Percentiles rank a stretch among this genome's conserved stretches.
Conservation (phyloP, 371 early-diverging fungal genomes). For the Mucor circinelloides region DNA sequence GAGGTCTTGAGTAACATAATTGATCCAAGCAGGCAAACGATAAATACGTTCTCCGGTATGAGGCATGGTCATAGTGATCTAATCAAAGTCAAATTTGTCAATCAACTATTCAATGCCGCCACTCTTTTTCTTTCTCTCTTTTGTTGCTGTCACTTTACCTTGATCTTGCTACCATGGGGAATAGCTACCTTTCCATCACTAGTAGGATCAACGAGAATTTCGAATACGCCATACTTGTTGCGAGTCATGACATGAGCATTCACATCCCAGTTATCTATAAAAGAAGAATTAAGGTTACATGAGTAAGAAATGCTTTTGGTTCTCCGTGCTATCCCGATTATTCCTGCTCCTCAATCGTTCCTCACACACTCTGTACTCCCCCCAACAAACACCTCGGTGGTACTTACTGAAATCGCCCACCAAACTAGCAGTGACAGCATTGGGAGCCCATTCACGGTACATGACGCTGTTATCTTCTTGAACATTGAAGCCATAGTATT, state of each 20-base stretch:
- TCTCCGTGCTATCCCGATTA: constrained; percentile 1
- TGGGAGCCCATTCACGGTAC: constrained; percentile 96
- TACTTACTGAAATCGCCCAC: constrained; percentile 92
- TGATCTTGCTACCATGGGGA: constrained; percentile 86
- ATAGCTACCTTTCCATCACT: constrained; percentile 68
- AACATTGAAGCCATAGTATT: constrained; percentile 77
- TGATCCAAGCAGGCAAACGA: constrained; percentile 90
- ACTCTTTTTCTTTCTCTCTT: no score
- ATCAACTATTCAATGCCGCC: not conserved
- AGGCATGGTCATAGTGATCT: constrained; percentile 77
- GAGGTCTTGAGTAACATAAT: constrained; percentile 86
- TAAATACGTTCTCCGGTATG: constrained; percentile 79
- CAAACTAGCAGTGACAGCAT: constrained; percentile 76
- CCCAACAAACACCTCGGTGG: constrained; percentile 8
- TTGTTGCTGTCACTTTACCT: constrained; percentile 66
- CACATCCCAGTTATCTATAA: constrained; percentile 81
- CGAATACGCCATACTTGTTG: constrained; percentile 82
- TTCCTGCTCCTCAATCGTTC: not conserved
- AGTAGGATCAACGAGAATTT: constrained; percentile 64
- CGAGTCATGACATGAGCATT: constrained; percentile 75
- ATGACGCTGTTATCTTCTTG: constrained; percentile 60
- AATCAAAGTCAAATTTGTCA: not conserved
- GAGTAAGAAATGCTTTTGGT: not conserved
- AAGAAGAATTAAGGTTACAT: not conserved
- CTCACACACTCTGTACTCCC: not conserved